A percentile compares a stretch with the other conserved stretches of the same genome.
phyloP scores from a whole-genome alignment of 1,139 yeast genomes.

The Kluyveromyces marxianus region DNA sequence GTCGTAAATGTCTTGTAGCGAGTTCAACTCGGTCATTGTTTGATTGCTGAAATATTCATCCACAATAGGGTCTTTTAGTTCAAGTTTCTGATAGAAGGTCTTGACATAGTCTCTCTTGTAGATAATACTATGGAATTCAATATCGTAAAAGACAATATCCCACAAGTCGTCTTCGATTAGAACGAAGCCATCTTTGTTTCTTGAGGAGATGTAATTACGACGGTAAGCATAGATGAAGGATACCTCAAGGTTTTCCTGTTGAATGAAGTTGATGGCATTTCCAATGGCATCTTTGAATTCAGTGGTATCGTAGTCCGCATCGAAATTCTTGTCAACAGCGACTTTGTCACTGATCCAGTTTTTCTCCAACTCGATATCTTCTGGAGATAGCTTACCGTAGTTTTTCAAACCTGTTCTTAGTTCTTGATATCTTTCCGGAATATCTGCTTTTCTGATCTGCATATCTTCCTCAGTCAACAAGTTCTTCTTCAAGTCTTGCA shows the following conservation, averaged over 20 bases:
- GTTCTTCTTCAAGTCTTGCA: slow-evolving; percentile 82
- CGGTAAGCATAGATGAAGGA: slow-evolving; percentile 97
- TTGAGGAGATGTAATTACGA: slow-evolving; percentile 62
- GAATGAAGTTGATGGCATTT: slow-evolving; percentile 69
- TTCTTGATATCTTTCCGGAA: slow-evolving; percentile 88
- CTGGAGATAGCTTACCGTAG: slow-evolving; percentile 55
- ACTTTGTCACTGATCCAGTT: slow-evolving; percentile 66
- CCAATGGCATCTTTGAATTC: slow-evolving; percentile 69
- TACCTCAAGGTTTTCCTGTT: slow-evolving; percentile 77
- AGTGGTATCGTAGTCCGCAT: slow-evolving; percentile 38
- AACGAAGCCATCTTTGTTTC: slow-evolving; percentile 47
- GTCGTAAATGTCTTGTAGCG: slow-evolving; percentile 76
- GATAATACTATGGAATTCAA: slow-evolving; percentile 79
- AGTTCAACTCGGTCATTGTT: slow-evolving; percentile 50
- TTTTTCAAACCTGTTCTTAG: slow-evolving; percentile 55
- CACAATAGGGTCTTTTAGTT: slow-evolving; percentile 51
- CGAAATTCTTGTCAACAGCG: slow-evolving; percentile 44
- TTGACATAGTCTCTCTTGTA: slow-evolving; percentile 65
- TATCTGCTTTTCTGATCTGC: slow-evolving; percentile 73
- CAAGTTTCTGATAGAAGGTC: slow-evolving; percentile 49
- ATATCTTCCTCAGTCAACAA: slow-evolving; percentile 92
- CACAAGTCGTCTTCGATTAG: slow-evolving; percentile 82
- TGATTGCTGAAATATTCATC: slow-evolving; percentile 50
- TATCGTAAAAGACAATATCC: slow-evolving; percentile 80
- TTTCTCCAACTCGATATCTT: slow-evolving; percentile 65